Evolutionary conservation across 1,284 basidiomycete species (phyloP).

Genomic region (Ceratobasidium sp.): DNA sequence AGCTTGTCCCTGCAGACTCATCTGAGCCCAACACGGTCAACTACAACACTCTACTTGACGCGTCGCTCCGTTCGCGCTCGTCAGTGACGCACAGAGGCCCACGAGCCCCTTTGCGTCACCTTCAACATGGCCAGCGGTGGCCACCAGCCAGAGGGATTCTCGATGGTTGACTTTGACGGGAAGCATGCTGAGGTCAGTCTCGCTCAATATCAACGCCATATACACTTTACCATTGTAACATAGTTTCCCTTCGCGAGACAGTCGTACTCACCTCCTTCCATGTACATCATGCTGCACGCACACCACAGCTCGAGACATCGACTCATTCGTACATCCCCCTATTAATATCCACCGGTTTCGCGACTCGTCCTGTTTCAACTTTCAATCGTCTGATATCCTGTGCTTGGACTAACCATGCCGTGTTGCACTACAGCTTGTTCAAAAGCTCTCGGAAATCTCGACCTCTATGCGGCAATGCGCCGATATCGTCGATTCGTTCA

Average conservation of each 20-base stretch:
- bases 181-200: conserved; percentile 26
- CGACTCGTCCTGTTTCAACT: conserved; percentile 24
- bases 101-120: conserved; percentile 29
- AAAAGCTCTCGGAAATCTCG: conserved; percentile 30
- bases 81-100: conserved; percentile 32
- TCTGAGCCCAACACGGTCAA: conserved; percentile 26
- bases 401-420: neutral
- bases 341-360: conserved; percentile 28
- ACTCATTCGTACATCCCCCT: neutral
- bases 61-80: conserved; percentile 17
- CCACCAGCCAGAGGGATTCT: conserved; percentile 18
- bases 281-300: neutral
- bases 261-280: conserved; percentile 6
- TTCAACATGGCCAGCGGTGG: conserved; percentile 23
- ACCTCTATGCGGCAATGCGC: conserved; percentile 34
- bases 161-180: conserved; percentile 25
- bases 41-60: conserved; percentile 12
- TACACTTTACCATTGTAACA: conserved; percentile 31
- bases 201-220: conserved; percentile 1
- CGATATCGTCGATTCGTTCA: conserved; percentile 31
- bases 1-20: conserved; percentile 24
- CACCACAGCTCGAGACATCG: conserved; percentile 15
- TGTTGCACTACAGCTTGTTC: conserved; percentile 5
- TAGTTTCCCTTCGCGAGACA: conserved; percentile 24
- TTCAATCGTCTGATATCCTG: neutral